phyloP scores from a whole-genome alignment of 164 flowering plant genomes.

The Magnolia changhungtana region DNA sequence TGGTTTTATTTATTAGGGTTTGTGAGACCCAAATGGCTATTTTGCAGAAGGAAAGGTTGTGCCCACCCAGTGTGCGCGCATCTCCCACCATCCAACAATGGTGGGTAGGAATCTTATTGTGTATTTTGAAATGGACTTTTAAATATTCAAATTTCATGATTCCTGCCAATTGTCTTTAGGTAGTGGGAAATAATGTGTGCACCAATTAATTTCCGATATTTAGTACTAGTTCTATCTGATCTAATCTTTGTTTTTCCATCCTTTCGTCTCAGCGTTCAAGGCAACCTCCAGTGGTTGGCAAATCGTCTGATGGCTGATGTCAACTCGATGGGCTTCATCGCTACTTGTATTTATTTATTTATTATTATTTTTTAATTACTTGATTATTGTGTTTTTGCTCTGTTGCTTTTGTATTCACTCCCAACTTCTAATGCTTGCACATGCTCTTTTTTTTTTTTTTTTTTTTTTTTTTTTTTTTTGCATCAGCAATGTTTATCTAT shows the following conservation, averaged over 20 bases:
- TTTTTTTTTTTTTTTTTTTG: constrained; percentile 4
- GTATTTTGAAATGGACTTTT: too few relatives aligned
- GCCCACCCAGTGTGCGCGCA: too few relatives aligned
- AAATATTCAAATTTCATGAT: too few relatives aligned
- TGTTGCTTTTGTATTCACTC: neutral
- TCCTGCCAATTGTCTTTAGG: too few relatives aligned
- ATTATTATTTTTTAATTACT: too few relatives aligned
- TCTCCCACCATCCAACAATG: too few relatives aligned
- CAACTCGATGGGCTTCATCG: constrained; percentile 72
- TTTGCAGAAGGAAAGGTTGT: too few relatives aligned
- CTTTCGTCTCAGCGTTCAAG: neutral
- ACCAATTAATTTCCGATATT: too few relatives aligned
- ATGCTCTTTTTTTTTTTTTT: neutral
- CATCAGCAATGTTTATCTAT: constrained; percentile 68
- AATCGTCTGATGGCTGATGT: constrained; percentile 56
- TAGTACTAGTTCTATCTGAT: neutral
- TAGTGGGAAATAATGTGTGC: too few relatives aligned
- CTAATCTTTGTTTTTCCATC: neutral
- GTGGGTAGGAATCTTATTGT: too few relatives aligned
- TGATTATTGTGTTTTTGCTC: neutral
- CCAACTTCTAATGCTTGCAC: neutral
- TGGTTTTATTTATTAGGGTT: too few relatives aligned
- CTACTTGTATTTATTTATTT: constrained; percentile 24
- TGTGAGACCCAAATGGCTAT: too few relatives aligned
- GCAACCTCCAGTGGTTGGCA: constrained; percentile 11